Base-by-base conservation (phyloP, 352 stramenopile genomes). In the Globisporangium nunn region DNA sequence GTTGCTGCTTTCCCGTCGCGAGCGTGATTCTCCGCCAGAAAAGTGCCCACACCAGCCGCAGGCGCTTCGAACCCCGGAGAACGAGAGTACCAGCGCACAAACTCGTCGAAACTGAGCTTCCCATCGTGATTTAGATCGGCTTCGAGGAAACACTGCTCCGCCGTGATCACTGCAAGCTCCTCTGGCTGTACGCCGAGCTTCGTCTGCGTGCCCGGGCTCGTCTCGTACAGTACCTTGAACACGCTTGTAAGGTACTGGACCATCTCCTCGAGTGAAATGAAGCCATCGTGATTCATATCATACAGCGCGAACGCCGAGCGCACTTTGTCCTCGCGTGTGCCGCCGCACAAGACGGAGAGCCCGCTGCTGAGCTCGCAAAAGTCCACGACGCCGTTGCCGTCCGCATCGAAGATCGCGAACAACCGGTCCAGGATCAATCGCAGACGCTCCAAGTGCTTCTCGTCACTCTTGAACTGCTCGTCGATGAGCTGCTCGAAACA, bases 181-280 rank as follows among this genome's bases (percentile, higher is more conserved):
- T 91, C 67, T 0, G 87, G 81, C 14, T 73, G 67, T 1, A 87
- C 76, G 1, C 76, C 78, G 6, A 93, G 66, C 29, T 76, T 81
- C 29, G 68, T 63, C 14, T 75, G 59, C 8, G 77, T 88, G 0
- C 74, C 76, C 0, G 81, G 70, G 47, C 72, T 94, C 4, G 84
- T 90, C 54, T 91, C 81, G 57, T 91, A 96, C 41, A 95, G 57
- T 14, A 96, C 79, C 56, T 90, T 91, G 48, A 96, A 96, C 23
- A 96, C 86, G 39, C 78, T 82, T 2, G 72, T 75, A 14, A 96
- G 61, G 56, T 96, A 96, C 23, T 81, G 79, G 40, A 75, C 72
- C 87, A 96, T 95, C 58, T 96, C 87, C n/a, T 91, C 81, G n/a
- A 92, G 45, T 2, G 78, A 86, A 33, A 96, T 92, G 41, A 81